Percentiles rank a stretch among this genome's conserved stretches.
Conservation (phyloP, 345 rosid species). For the Syzygium aqueum region DNA sequence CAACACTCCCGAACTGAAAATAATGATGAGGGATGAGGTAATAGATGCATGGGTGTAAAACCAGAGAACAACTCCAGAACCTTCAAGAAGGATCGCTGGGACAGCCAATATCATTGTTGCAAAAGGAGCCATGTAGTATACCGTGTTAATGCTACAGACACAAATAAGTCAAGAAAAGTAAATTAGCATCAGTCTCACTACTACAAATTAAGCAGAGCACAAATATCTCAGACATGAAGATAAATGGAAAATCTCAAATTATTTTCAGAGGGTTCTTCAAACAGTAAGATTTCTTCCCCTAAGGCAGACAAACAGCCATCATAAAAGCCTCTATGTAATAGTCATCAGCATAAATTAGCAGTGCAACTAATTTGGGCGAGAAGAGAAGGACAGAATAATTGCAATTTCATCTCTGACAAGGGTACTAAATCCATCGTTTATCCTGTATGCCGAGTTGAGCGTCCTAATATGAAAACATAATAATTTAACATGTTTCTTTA, state of each 20-base stretch:
- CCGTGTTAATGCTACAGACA: conserved; percentile 75
- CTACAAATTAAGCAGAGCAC: background rate
- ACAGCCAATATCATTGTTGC: conserved; percentile 91
- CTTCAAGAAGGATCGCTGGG: conserved; percentile 89
- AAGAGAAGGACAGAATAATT: background rate
- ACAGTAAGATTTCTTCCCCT: background rate
- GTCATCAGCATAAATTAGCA: background rate
- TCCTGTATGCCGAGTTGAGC: background rate
- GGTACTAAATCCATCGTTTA: background rate
- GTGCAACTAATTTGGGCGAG: background rate
- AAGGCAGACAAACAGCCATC: background rate
- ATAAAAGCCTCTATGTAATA: background rate
- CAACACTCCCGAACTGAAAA: conserved; percentile 80
- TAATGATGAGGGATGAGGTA: conserved; percentile 57
- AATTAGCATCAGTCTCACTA: background rate
- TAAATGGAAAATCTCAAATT: background rate
- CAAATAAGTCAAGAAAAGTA: background rate
- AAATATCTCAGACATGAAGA: background rate
- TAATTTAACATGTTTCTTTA: background rate
- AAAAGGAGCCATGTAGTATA: conserved; percentile 98
- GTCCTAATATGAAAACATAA: background rate
- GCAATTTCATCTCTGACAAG: background rate
- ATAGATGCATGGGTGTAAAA: conserved; percentile 47
- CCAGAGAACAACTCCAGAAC: conserved; percentile 77
- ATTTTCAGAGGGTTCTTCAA: background rate